Conservation (phyloP, 495 filamentous ascomycete genomes). For the Penicillium bialowiezense region DNA sequence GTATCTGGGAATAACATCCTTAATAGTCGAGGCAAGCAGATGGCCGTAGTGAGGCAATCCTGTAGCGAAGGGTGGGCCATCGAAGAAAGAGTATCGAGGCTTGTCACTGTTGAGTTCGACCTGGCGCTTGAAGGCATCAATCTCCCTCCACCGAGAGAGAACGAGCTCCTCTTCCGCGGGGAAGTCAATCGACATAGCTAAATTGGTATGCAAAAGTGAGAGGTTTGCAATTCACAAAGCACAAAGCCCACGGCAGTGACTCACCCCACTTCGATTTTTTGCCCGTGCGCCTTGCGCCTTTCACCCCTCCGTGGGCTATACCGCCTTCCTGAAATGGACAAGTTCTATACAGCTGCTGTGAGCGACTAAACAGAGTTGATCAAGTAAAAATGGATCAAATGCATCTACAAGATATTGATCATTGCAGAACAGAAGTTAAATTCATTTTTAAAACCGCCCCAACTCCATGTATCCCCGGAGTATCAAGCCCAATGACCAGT, state of each 20-base stretch:
- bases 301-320: constrained; percentile 5
- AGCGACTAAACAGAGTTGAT: neutral
- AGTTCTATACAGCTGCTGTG: neutral
- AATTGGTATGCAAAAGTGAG: constrained; percentile 19
- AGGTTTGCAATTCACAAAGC: neutral
- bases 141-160: constrained; percentile 81
- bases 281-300: constrained; percentile 17
- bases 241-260: constrained; percentile 1
- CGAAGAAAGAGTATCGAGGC: constrained; percentile 66
- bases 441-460: neutral
- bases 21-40: constrained; percentile 92
- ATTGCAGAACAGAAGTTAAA: neutral
- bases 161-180: constrained; percentile 83
- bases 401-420: too few species aligned
- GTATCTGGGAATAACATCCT: constrained; percentile 94
- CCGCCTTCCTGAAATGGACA: constrained; percentile 10
- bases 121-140: constrained; percentile 80
- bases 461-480: constrained; percentile 5
- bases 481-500: constrained; percentile 1
- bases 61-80: constrained; percentile 63
- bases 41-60: constrained; percentile 95
- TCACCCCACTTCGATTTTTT: constrained; percentile 21
- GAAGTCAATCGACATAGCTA: constrained; percentile 82
- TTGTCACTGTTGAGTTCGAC: constrained; percentile 70
- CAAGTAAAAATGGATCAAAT: too few species aligned